Evolutionary conservation across 2,329 filamentous ascomycete species (phyloP).

Genomic region (Sphaerulina musiva): DNA sequence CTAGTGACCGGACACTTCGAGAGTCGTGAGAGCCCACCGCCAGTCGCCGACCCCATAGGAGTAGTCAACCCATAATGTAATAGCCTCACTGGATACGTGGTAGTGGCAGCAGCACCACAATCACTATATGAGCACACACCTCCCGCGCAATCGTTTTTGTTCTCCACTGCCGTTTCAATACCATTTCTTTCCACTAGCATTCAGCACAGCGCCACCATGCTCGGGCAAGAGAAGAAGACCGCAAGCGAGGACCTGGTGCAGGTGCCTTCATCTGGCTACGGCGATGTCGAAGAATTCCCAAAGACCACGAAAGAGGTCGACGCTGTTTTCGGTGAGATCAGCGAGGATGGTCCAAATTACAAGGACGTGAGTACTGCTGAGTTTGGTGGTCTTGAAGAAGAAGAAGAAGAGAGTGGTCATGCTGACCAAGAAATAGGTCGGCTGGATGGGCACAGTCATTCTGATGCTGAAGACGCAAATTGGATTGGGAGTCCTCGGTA

Average conservation of each 20-base stretch:
- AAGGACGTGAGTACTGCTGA: slow-evolving; percentile 20
- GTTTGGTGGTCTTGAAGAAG: not conserved
- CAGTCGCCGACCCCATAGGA: slow-evolving; percentile 16
- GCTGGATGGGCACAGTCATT: slow-evolving; percentile 40
- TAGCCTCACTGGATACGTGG: slow-evolving; percentile 6
- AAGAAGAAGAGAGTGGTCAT: not conserved
- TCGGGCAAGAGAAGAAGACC: slow-evolving; percentile 15
- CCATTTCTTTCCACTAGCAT: not conserved
- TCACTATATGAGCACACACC: slow-evolving; percentile 6
- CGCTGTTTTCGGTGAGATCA: slow-evolving; percentile 19
- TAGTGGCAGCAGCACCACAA: not conserved
- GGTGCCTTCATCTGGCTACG: slow-evolving; percentile 15
- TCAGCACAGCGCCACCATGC: slow-evolving; percentile 6
- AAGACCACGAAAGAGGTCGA: slow-evolving; percentile 10
- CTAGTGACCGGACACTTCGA: not conserved
- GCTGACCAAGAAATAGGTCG: slow-evolving; percentile 18
- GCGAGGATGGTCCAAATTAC: slow-evolving; percentile 18
- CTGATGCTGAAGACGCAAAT: slow-evolving; percentile 46
- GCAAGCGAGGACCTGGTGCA: slow-evolving; percentile 15
- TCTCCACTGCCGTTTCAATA: slow-evolving; percentile 8
- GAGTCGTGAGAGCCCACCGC: slow-evolving; percentile 2
- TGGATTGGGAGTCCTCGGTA: slow-evolving; percentile 46
- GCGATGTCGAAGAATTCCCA: slow-evolving; percentile 16
- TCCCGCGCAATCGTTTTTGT: slow-evolving; percentile 7
- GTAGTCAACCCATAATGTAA: slow-evolving; percentile 15